Evolutionary conservation across 164 flowering plant genomes (phyloP), one percentile per base, ranked within the genome.

Genomic region (Magnolia changhungtana): DNA sequence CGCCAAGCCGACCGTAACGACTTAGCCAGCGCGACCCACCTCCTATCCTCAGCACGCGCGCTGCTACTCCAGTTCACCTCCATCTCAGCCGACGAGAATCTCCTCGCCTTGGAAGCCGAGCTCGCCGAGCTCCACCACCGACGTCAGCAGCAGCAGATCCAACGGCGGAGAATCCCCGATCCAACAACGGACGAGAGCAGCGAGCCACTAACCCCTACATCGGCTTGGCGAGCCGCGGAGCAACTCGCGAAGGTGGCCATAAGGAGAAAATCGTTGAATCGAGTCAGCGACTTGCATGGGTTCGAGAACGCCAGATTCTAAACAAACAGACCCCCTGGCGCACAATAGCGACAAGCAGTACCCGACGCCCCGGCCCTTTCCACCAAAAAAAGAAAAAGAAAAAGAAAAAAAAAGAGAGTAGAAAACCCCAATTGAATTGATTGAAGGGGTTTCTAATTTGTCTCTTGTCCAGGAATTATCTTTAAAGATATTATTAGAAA

Each of bases 151-250:
- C 83, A 78, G 16, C 82, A 50, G 0, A 72, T 50, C 71, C 61
- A 72, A 78, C 86, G 77, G 71, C 82, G 86, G 83, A 70, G 82
- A 80, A 76, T 80, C 65, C 61, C 69, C 8, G 71, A 18, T 23
- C 75, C 74, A 69, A 23, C 51, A 55, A 20, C 78, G 50, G 96
- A 90, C 68, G 97, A 92, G 74, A 86, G 84, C 66, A 91, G 89
- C 0, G 99, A 95, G 86, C 93, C 94, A 77, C 85, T 96, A 0
- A 96, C 99, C 75, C 98, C 97, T 70, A 87, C 93, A 0, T 91
- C 99, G 84, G 99, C 97, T 80, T 92, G 99, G 98, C 82, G 96
- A 69, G 96, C 96, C 69, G 97, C 98, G 9, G 97, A 96, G 88
- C 85, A 81, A 88, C 86, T 96, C 75, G 98, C 98, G 50, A 94